These are phyloP conservation scores for Fusarium aywerte DNA, from an alignment of 2,329 filamentous ascomycete genomes.

Conservation along the genomic window DNA sequence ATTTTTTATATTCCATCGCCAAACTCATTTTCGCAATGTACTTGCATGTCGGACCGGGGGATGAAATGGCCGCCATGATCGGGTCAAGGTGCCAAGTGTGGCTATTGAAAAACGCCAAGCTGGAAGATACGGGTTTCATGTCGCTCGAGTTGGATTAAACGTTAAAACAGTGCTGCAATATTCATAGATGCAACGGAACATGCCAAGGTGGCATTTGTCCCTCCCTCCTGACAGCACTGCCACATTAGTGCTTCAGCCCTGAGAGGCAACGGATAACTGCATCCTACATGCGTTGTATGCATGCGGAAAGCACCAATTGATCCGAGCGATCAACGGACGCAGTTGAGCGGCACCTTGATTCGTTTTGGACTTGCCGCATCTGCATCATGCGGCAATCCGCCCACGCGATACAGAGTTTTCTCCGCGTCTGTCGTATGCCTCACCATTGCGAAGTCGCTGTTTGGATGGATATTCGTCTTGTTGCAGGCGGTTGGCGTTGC, in stretches of 20 bases:
- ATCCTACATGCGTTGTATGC: slow-evolving; percentile 26
- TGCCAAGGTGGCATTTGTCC: slow-evolving; percentile 26
- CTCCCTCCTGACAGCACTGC: slow-evolving; percentile 34
- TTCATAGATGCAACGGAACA: slow-evolving; percentile 20
- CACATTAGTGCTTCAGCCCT: slow-evolving; percentile 38
- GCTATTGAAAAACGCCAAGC: neutral
- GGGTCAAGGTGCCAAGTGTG: neutral
- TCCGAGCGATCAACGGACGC: slow-evolving; percentile 41
- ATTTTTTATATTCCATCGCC: slow-evolving; percentile 28
- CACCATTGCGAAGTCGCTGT: slow-evolving; percentile 16
- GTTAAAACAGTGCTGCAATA: slow-evolving; percentile 15
- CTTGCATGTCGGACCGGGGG: slow-evolving; percentile 23
- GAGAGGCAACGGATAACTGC: slow-evolving; percentile 20
- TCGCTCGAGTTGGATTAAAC: slow-evolving; percentile 4
- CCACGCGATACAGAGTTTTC: slow-evolving; percentile 36
- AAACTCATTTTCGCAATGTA: slow-evolving; percentile 24
- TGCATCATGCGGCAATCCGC: slow-evolving; percentile 36
- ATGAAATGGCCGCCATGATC: neutral
- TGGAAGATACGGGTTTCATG: slow-evolving; percentile 3
- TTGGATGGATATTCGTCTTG: slow-evolving; percentile 17
- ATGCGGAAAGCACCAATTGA: slow-evolving; percentile 40
- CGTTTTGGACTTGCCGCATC: slow-evolving; percentile 34
- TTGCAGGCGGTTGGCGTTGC: slow-evolving; percentile 20
- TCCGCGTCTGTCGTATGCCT: slow-evolving; percentile 29
- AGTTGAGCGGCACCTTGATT: slow-evolving; percentile 37